These are phyloP conservation scores for Globisporangium irregulare DNA, from an alignment of 352 stramenopile species.

Conservation along the genomic window DNA sequence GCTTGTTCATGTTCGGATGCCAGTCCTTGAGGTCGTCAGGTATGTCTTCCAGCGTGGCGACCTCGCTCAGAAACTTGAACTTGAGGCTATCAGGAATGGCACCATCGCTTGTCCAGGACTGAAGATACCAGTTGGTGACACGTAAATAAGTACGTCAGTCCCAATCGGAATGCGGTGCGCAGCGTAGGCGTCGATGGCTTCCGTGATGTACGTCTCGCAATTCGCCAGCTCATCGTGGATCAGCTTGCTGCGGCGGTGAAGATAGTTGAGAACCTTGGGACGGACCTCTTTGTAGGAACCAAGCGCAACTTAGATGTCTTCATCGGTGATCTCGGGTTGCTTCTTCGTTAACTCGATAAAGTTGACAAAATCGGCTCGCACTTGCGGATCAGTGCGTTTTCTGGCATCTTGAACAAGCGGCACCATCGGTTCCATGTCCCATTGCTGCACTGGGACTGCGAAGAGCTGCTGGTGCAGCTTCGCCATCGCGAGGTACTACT, in stretches of 20 bases:
- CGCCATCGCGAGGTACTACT: background rate
- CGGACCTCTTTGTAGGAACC: background rate
- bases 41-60: conserved; percentile 31
- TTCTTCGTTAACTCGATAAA: background rate
- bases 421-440: background rate
- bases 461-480: background rate
- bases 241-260: background rate
- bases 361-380: background rate
- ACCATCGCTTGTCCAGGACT: conserved; percentile 30
- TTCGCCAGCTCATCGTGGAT: background rate
- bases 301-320: background rate
- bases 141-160: background rate
- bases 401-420: background rate
- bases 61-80: conserved; percentile 25
- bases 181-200: background rate
- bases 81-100: conserved; percentile 24
- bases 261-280: background rate
- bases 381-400: background rate
- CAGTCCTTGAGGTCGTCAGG: conserved; percentile 45
- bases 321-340: background rate
- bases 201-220: background rate
- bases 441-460: background rate
- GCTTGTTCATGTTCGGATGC: conserved; percentile 43
- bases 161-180: too few species aligned
- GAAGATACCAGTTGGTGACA: background rate